Base-by-base conservation (phyloP, 2,329 filamentous ascomycete species). In the Herpotrichia juniperi region DNA sequence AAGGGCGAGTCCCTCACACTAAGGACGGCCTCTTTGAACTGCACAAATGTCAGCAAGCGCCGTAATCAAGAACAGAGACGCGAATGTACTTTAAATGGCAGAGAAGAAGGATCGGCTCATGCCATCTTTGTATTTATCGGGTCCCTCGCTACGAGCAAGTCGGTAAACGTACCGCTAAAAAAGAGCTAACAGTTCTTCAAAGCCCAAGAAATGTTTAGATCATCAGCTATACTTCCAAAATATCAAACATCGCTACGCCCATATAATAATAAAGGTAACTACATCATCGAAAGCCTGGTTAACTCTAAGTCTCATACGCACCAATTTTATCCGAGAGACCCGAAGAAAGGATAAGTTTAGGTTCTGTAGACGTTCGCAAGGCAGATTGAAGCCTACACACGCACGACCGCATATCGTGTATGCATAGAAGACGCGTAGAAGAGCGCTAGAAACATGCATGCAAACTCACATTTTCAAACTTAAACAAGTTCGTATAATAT, bases 21-120 rank as follows among this genome's bases (percentile, higher is more conserved):
- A n/a, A 47, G 24, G 8, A 53, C 9, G 21, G 42, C 34, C 19
- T 53, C 50, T 12, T 32, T 30, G 26, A 53, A 48, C 53, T 42
- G 26, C 26, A 12, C 7, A 28, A 28, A 6, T 52, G 25, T 11
- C 39, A 21, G 7, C 39, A n/a, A 25, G 17, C 12, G 25, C 14
- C 5, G 22, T 5, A 30, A 14, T 31, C 11, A 45, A 28, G 7
- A 17, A 17, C 26, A 31, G 42, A 6, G 22, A 9, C n/a, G 19
- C 17, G 10, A 21, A 42, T 24, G 46, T 46, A 50, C 51, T 31
- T 54, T 51, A 10, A 42, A 42, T 12, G 44, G 48, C 7, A 54
- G 35, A 11, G 30, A 54, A 51, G 6, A 57, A 32, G 1, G 51
- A 54, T 7, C 47, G 30, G 24, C 47, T 48, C 48, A 52, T 55